phyloP scores from a whole-genome alignment of 2,329 filamentous ascomycete species.

The Dothiorella sarmentorum region DNA sequence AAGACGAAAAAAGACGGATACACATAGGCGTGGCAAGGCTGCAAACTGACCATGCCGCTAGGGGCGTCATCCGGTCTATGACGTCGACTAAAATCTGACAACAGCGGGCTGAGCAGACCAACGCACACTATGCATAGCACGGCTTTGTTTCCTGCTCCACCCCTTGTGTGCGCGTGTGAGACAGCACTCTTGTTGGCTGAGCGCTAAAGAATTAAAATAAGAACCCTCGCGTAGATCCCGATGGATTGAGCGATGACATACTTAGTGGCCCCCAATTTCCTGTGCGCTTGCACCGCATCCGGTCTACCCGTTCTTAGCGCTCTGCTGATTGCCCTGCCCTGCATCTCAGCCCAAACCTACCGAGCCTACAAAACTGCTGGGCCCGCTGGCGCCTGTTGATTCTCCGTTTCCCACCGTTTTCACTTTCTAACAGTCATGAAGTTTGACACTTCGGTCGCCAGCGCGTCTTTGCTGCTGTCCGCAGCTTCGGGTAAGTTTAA shows the following conservation, averaged over 20 bases:
- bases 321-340: slow-evolving; percentile 1
- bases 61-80: slow-evolving; percentile 1
- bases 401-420: neutral
- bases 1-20: neutral
- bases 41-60: neutral
- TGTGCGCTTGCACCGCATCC: neutral
- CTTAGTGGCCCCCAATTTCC: slow-evolving; percentile 11
- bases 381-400: neutral
- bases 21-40: neutral
- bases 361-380: slow-evolving; percentile 14
- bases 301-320: slow-evolving; percentile 3
- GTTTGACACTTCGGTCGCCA: neutral
- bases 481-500: slow-evolving; percentile 15
- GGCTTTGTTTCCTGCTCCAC: neutral
- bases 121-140: too few relatives aligned
- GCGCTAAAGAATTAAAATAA: too few relatives aligned
- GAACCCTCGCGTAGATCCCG: neutral
- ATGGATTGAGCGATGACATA: slow-evolving; percentile 4
- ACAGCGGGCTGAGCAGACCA: neutral
- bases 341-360: neutral
- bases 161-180: neutral
- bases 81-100: neutral
- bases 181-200: too few relatives aligned
- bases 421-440: slow-evolving; percentile 7
- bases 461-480: slow-evolving; percentile 11